Evolutionary conservation across 495 filamentous ascomycete species (phyloP), one percentile per base, ranked within the genome.

Genomic region (Penicillium manginii): DNA sequence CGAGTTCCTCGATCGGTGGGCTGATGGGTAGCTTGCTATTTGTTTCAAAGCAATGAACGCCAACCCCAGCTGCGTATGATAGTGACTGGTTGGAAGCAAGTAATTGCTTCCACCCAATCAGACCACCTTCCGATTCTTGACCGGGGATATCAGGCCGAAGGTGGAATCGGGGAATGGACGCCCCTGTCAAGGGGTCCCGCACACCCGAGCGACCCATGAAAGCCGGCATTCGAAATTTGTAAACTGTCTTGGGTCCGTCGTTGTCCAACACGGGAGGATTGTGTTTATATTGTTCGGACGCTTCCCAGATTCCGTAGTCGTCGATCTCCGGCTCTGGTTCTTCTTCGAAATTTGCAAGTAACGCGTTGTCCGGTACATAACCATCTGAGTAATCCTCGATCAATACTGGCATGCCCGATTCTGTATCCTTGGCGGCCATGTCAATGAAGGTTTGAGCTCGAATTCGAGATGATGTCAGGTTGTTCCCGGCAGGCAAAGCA

Each of bases 361-460:
- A 22, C 0, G 73, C 73, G 52, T 68, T 75, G 37, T 80, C 77
- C 0, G 77, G 76, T 6, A 75, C 62, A 42, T 70, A 78, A 0
- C 59, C 61, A 45, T 81, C 77, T 1, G 77, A 79, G 45, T 73
- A 72, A 61, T 81, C 78, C 19, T 76, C 77, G 26, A 81, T 74
- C 12, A 79, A 40, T 1, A 79, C 71, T 17, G 57, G 67, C 73
- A 79, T 72, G 17, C 77, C 77, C 1, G 64, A 65, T 59, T 79
- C 77, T 1, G 71, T 74, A 50, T 78, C 75, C 55, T 76, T 79
- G 12, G 68, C 67, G 4, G 78, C 78, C 71, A 78, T 79, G 43
- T 81, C 78, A 42, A 81, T 81, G 45, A 79, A 78, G 0, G 76
- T 79, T 50, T 81, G 78, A 1, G 78, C 77, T 18, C 78, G 74